A percentile compares a stretch with the other conserved stretches of the same genome.
phyloP scores from a whole-genome alignment of 1,284 basidiomycete species.

The Crepidotus sp. region DNA sequence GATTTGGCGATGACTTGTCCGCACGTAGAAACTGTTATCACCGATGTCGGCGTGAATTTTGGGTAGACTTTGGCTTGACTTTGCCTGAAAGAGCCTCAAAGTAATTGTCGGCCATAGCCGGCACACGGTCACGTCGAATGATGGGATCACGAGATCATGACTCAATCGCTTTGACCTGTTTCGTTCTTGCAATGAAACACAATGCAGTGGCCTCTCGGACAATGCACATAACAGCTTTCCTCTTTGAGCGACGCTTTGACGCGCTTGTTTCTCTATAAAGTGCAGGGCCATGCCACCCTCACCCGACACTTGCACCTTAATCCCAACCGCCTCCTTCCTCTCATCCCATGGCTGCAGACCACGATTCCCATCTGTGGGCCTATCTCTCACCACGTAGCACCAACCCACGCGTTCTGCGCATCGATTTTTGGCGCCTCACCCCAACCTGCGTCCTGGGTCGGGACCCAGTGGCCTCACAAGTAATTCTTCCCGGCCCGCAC shows the following conservation, averaged over 20 bases:
- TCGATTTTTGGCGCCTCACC: slow-evolving; percentile 16
- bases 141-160: too few relatives aligned
- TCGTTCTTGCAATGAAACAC: background rate
- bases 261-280: slow-evolving; percentile 1
- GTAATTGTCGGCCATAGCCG: too few relatives aligned
- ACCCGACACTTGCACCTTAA: background rate
- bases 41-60: background rate
- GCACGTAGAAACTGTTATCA: slow-evolving; percentile 4
- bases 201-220: background rate
- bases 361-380: slow-evolving; percentile 12
- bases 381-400: slow-evolving; percentile 6
- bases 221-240: background rate
- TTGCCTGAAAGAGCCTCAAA: too few relatives aligned
- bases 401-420: background rate
- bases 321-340: background rate
- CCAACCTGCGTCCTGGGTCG: slow-evolving; percentile 4
- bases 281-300: background rate
- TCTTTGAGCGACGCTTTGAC: slow-evolving; percentile 8
- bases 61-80: background rate
- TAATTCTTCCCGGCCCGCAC: slow-evolving; percentile 12
- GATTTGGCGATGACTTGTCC: slow-evolving; percentile 9
- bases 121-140: too few relatives aligned
- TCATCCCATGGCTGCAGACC: background rate
- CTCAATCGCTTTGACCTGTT: too few relatives aligned
- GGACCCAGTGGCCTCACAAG: background rate